phyloP scores from a whole-genome alignment of 306 rosid genomes.

The Ormosia emarginata region DNA sequence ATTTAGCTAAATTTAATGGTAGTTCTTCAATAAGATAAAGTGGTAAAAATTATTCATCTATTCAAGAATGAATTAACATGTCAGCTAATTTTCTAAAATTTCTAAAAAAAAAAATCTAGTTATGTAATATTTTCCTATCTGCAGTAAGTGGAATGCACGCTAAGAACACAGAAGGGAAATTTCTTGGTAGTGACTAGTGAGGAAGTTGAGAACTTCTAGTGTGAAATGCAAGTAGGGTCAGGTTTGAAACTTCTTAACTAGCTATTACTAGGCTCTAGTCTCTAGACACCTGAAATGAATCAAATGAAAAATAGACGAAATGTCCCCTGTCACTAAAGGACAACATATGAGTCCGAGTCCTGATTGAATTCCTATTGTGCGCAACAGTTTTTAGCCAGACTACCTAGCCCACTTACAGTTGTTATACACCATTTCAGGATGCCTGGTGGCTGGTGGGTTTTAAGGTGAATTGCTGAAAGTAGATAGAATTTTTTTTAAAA shows the following conservation, averaged over 20 bases:
- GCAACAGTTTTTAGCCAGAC: conserved; percentile 15
- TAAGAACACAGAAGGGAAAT: neutral
- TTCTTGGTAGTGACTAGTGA: neutral
- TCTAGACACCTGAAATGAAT: conserved; percentile 29
- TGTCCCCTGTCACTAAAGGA: conserved; percentile 32
- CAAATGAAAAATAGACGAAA: conserved; percentile 16
- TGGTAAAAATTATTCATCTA: neutral
- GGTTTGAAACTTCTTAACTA: conserved; percentile 3
- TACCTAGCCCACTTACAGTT: conserved; percentile 14
- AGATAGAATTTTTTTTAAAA: neutral
- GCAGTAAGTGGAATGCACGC: neutral
- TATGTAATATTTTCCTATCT: neutral
- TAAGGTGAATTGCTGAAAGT: neutral
- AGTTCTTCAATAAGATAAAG: neutral
- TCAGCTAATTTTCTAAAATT: neutral
- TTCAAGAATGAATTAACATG: no score
- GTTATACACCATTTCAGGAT: conserved; percentile 20
- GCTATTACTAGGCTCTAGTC: neutral
- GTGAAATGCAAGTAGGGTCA: neutral
- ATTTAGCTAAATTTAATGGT: neutral
- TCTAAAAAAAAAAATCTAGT: neutral
- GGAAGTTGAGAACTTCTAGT: neutral
- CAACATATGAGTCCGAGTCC: conserved; percentile 1
- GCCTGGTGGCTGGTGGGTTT: conserved; percentile 6
- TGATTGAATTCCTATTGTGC: conserved; percentile 29